phyloP scores from a whole-genome alignment of 129 eudicot species.

The Chrysanthemum seticuspe region DNA sequence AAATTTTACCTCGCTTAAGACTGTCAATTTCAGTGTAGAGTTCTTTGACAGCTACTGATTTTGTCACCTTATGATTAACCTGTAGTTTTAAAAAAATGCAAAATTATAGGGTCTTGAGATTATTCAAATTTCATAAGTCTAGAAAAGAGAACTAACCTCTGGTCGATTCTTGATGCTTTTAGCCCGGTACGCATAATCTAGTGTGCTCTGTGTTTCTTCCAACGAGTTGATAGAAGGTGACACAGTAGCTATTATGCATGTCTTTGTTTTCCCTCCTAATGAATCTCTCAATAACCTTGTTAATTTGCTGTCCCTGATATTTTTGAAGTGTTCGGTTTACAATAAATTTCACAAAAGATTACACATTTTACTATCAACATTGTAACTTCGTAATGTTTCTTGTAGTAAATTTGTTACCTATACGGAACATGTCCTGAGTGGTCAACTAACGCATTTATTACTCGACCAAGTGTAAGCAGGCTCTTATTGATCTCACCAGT shows the following conservation, averaged over 20 bases:
- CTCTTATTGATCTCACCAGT: conserved; percentile 75
- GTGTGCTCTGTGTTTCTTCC: conserved; percentile 60
- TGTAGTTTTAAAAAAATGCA: conserved; percentile 16
- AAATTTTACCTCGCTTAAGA: conserved; percentile 53
- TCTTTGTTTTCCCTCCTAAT: conserved; percentile 69
- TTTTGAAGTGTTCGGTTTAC: not conserved
- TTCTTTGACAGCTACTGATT: conserved; percentile 50
- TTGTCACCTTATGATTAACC: conserved; percentile 61
- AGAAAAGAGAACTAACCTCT: conserved; percentile 47
- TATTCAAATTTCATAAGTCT: not conserved
- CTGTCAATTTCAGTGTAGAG: conserved; percentile 52
- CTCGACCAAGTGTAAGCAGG: conserved; percentile 66
- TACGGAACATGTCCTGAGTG: conserved; percentile 70
- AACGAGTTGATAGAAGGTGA: conserved; percentile 48
- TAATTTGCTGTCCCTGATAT: conserved; percentile 63
- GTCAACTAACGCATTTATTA: conserved; percentile 58
- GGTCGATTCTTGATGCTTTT: conserved; percentile 69
- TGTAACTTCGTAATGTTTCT: not conserved
- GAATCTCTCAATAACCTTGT: conserved; percentile 67
- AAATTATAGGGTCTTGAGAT: not conserved
- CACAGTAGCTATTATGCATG: conserved; percentile 66
- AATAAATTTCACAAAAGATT: not conserved
- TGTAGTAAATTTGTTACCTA: conserved; percentile 31
- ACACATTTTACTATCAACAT: not conserved
- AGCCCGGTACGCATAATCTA: conserved; percentile 66